Evolutionary conservation across 164 flowering plant species (phyloP), one percentile per base, ranked within the genome.

Genomic region (Vitis cinerea): DNA sequence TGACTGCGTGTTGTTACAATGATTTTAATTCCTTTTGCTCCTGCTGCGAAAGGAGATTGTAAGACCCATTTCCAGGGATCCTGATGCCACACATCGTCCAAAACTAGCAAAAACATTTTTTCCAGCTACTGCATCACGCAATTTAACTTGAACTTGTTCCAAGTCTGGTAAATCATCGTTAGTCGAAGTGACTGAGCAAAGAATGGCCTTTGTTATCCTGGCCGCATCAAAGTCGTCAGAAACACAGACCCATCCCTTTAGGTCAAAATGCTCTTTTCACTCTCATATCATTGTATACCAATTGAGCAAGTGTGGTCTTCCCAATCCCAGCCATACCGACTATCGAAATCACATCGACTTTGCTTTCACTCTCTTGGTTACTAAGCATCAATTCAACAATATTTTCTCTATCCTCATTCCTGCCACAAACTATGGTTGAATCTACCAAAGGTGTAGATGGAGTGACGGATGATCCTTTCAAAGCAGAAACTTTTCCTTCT

Each of bases 51-150:
- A 30, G 79, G 78, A 1, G 2, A 50, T 19, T 10, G 59, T 10
- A 83, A 44, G 1, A 8, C 69, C 84, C 86, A 81, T 4, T 55
- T 54, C 8, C 0, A 5, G 8, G 53, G 30, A 8, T 51, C 67
- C n/a, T 77, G 74, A 59, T 58, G 74, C 83, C 78, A 79, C 16
- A 75, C 65, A 67, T 79, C 85, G 66, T 82, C 85, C 14, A 79
- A 50, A 48, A 82, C 77, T 55, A 79, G 50, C 0, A 82, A 59
- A 63, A 77, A 79, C 11, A 44, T 72, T 51, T 74, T 74, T 77
- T n/a, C 67, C 72, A 0, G 0, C 4, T 48, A 79, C 49, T 2
- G 0, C 8, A 14, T 63, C 29, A 23, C 60, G 52, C 68, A 82
- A 19, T n/a, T 61, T 14, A 11, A 63, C 49, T 56, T 79, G 75